A percentile compares a stretch with the other conserved stretches of the same genome.
phyloP scores from a whole-genome alignment of 352 stramenopile genomes.

The Pythium chondricola region DNA sequence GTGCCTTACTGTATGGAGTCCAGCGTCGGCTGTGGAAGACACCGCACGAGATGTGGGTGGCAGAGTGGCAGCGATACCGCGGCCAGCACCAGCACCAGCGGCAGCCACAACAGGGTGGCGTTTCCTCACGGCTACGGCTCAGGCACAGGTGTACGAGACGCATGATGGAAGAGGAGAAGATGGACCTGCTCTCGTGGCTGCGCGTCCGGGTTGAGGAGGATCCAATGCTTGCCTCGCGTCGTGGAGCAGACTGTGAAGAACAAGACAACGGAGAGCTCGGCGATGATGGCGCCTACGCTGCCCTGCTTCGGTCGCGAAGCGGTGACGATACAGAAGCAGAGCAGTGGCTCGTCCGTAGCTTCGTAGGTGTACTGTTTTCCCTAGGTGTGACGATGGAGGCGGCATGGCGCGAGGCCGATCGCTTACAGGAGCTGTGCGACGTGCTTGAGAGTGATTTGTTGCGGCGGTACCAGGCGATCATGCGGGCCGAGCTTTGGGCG shows the following conservation, averaged over 20 bases:
- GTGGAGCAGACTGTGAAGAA: conserved; percentile 10
- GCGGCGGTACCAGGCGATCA: conserved; percentile 25
- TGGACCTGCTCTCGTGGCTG: conserved; percentile 22
- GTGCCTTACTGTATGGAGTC: conserved; percentile 58
- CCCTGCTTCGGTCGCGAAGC: conserved; percentile 38
- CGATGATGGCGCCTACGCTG: conserved; percentile 42
- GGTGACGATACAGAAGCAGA: conserved; percentile 44
- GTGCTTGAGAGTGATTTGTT: conserved; percentile 30
- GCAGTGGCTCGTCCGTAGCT: conserved; percentile 38
- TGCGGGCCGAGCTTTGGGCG: conserved; percentile 14
- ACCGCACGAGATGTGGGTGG: conserved; percentile 19
- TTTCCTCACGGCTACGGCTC: conserved; percentile 3
- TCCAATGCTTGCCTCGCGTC: too few species aligned
- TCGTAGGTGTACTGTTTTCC: conserved; percentile 53
- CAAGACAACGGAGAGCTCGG: conserved; percentile 12
- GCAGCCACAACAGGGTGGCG: background rate
- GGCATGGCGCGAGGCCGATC: conserved; percentile 26
- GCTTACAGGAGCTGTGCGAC: conserved; percentile 34
- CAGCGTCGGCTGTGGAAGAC: conserved; percentile 27
- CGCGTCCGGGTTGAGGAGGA: conserved; percentile 11
- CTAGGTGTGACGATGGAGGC: conserved; percentile 31
- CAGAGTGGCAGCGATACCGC: conserved; percentile 14
- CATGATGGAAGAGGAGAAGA: conserved; percentile 20
- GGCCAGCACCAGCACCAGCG: background rate
- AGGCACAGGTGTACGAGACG: conserved; percentile 14